Base-by-base conservation (phyloP, 2,329 filamentous ascomycete genomes). In the Phialemoniopsis sp. region DNA sequence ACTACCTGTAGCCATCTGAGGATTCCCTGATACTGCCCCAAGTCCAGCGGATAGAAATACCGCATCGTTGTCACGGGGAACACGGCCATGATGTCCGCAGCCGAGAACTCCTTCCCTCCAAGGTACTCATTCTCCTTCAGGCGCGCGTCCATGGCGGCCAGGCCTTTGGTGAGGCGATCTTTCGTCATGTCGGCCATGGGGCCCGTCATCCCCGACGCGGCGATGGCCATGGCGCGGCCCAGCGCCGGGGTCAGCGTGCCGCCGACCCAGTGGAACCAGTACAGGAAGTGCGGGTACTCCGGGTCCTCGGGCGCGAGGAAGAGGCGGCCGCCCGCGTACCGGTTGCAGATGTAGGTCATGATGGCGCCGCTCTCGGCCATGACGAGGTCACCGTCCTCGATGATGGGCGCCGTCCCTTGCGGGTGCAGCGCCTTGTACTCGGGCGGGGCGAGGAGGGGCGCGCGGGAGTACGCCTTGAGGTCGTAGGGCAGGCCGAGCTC, bases 31-130 rank as follows among this genome's bases (percentile, higher is more conserved):
- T 73, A 72, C 1, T 49, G 54, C 3, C 43, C 46, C 36, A 79
- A 46, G 36, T 65, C 60, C 33, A 60, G 63, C 2, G 66, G 64
- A 17, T 58, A 57, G 46, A 77, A 82, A 36, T 65, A 62, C 13
- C 82, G 64, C 67, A 78, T 70, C 3, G 79, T 85, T 1, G 80
- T 82, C 28, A 86, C 59, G 13, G 67, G 64, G 50, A 74, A 83
- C 1, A 81, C 67, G 5, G 61, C 63, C 78, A 86, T 84, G 30
- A 84, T 64, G 56, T 87, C 83, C 2, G 82, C 82, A 1, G 67
- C 78, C 0, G 78, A 84, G 42, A 87, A 77, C 37, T 80, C 66
- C 0, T 70, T 60, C 3, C 82, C 83, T 0, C 76, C 79, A 16
- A 87, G 59, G 66, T 72, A 87, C 8, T 62, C 53, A 29, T 64